Evolutionary conservation across 257 asterid species (phyloP).

Genomic region (Solanum sparsipilum): DNA sequence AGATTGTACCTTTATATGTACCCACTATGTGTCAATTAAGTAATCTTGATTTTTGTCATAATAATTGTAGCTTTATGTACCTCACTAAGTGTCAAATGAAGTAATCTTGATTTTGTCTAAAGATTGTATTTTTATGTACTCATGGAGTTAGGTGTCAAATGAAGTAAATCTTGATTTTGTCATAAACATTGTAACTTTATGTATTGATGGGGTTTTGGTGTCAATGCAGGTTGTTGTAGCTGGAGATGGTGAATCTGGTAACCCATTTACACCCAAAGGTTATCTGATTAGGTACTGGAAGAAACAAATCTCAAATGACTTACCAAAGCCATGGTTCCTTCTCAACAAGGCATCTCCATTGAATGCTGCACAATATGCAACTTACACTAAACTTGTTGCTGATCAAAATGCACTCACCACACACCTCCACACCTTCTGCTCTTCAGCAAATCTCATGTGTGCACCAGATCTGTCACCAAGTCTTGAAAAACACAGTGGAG

Average conservation of each 20-base stretch:
- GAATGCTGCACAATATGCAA: conserved; percentile 35
- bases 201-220: neutral
- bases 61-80: neutral
- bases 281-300: conserved; percentile 50
- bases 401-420: conserved; percentile 9
- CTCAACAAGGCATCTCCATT: conserved; percentile 57
- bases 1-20: neutral
- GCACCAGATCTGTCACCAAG: conserved; percentile 11
- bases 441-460: conserved; percentile 16
- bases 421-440: conserved; percentile 8
- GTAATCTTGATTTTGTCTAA: neutral
- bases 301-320: conserved; percentile 46
- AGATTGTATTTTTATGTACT: neutral
- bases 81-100: neutral
- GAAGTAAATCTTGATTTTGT: neutral
- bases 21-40: neutral
- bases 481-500: conserved; percentile 4
- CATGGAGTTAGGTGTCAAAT: neutral
- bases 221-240: conserved; percentile 32
- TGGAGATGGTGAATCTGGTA: conserved; percentile 16
- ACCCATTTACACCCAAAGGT: conserved; percentile 56
- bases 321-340: conserved; percentile 41
- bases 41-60: neutral
- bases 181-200: neutral
- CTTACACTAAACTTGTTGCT: conserved; percentile 26